These are phyloP conservation scores for Russula dissimulans DNA, from an alignment of 768 basidiomycete genomes.

Conservation along the genomic window DNA sequence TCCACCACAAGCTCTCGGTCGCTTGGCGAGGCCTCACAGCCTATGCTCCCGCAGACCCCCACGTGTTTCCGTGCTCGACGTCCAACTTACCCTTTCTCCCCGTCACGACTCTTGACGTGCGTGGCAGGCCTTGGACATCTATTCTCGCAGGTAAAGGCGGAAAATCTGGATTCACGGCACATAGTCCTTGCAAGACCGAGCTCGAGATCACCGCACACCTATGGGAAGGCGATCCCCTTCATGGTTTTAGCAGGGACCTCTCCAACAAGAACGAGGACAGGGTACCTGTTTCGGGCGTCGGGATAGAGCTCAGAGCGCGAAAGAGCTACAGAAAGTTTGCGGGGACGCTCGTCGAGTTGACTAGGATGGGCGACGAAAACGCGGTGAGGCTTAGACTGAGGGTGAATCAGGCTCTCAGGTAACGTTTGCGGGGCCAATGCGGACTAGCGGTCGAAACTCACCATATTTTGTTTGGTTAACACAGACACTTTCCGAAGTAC, in stretches of 20 bases:
- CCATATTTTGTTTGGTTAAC: slow-evolving; percentile 18
- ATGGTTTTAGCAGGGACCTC: not conserved
- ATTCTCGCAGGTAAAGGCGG: slow-evolving; percentile 41
- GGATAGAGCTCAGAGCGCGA: slow-evolving; percentile 47
- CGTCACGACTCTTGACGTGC: slow-evolving; percentile 42
- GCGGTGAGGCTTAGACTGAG: slow-evolving; percentile 31
- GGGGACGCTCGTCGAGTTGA: slow-evolving; percentile 33
- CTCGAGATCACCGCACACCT: slow-evolving; percentile 33
- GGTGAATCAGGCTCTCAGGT: slow-evolving; percentile 55
- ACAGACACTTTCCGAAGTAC: slow-evolving; percentile 65
- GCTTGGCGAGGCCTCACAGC: not conserved
- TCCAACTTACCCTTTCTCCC: slow-evolving; percentile 36
- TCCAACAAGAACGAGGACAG: not conserved
- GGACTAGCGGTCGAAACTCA: not conserved
- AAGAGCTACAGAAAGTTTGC: slow-evolving; percentile 52
- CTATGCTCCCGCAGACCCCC: not conserved
- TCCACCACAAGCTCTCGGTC: not conserved
- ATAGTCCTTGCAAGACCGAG: slow-evolving; percentile 28
- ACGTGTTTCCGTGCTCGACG: slow-evolving; percentile 3
- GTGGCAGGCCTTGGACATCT: slow-evolving; percentile 50
- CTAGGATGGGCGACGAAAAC: slow-evolving; percentile 20
- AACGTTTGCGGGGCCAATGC: not conserved
- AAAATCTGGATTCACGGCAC: slow-evolving; percentile 36
- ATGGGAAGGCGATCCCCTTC: slow-evolving; percentile 47
- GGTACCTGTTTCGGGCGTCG: slow-evolving; percentile 44